Conservation (phyloP, 176 grass and related monocot genomes). For the Saccharum spontaneum region DNA sequence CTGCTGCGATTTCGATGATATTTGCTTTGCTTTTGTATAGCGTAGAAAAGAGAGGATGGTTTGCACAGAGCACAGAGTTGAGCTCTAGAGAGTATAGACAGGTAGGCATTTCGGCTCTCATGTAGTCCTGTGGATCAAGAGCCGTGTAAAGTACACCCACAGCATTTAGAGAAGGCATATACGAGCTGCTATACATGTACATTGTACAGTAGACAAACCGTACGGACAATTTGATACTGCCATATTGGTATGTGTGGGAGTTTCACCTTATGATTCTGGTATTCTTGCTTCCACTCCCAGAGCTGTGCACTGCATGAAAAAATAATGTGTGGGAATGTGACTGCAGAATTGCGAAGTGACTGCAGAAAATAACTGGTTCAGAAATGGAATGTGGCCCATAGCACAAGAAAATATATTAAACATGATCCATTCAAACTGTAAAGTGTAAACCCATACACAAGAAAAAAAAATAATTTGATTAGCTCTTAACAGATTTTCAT, state of each 20-base stretch:
- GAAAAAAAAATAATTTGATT: background rate
- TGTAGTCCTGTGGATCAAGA: conserved; percentile 1
- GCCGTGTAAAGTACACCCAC: background rate
- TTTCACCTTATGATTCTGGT: conserved; percentile 3
- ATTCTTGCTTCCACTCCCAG: background rate
- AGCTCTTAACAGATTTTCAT: background rate
- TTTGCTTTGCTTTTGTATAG: conserved; percentile 30
- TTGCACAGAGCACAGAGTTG: conserved; percentile 13
- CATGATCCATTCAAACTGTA: background rate
- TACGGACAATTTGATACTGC: background rate
- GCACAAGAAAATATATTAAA: background rate
- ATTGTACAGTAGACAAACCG: conserved; percentile 4
- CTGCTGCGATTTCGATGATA: background rate
- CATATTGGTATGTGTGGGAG: background rate
- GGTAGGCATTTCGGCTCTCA: conserved; percentile 40
- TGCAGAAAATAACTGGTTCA: background rate
- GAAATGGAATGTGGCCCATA: background rate
- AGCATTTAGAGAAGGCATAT: background rate
- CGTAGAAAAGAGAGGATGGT: conserved; percentile 3
- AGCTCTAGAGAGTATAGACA: conserved; percentile 37
- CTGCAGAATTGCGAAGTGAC: background rate
- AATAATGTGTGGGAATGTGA: background rate
- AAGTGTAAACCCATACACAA: background rate
- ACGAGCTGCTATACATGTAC: background rate
- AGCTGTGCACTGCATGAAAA: background rate